Evolutionary conservation across 1,284 basidiomycete species (phyloP), one percentile per base, ranked within the genome.

Genomic region (Sparassis latifolia): DNA sequence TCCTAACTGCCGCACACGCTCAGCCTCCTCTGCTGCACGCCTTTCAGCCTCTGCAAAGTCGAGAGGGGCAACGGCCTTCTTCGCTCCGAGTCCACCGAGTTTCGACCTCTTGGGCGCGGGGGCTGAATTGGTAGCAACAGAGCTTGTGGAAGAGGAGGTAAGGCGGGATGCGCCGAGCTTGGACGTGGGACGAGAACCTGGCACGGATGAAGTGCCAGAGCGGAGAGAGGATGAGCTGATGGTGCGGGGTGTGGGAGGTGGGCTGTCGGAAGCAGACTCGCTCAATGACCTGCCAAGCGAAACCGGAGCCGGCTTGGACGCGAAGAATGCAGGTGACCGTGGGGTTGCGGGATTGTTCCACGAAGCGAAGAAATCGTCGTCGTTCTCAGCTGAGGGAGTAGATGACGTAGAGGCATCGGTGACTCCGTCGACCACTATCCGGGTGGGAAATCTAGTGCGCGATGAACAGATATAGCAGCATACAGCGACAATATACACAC

Each of bases 321-420:
- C 66, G 2, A 76, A 62, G 7, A 79, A 70, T 9, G 49, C 51
- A 30, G 78, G 57, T 55, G 65, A 56, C 45, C 80, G 84, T 4
- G 79, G 77, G 1, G 77, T 73, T 9, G 78, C 69, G 2, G 90
- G 86, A 65, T 95, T 94, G 58, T 96, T 93, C 93, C 95, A 98
- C 33, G 90, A 88, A 49, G 91, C 86, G 72, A 98, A 98, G 69
- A 98, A 99, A 68, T 98, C 95, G 47, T 92, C 91, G 10, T 89
- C 89, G 27, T 52, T 42, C 62, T 55, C 61, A 27, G 69, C 62
- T 4, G 69, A 58, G 6, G 35, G 35, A 7, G 35, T 37, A 20
- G 20, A 20, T 3, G 70, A 58, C 27, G 72, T 56, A 2, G 70
- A 51, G 1, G 75, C 62, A 12, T 83, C 82, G 5, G 71, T 61